Percentiles rank a stretch among this genome's conserved stretches.
phyloP scores from a whole-genome alignment of 176 grass and related monocot genomes.

The Aegilops longissima region DNA sequence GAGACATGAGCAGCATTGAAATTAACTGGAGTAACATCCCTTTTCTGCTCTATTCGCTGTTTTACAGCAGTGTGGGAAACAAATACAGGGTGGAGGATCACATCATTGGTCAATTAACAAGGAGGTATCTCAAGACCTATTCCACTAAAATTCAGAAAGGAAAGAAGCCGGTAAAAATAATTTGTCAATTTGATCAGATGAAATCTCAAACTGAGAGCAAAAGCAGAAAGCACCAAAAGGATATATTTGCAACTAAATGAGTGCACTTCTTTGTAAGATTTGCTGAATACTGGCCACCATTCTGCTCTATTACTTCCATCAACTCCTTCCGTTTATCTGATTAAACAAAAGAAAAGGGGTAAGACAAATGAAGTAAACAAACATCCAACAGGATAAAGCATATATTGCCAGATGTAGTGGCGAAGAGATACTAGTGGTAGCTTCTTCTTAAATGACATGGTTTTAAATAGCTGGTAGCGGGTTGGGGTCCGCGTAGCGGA shows the following conservation, averaged over 20 bases:
- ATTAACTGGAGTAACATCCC: not conserved
- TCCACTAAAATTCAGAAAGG: not conserved
- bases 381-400: slow-evolving; percentile 4
- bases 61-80: not conserved
- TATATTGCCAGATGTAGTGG: not conserved
- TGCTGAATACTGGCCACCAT: slow-evolving; percentile 91
- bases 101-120: not conserved
- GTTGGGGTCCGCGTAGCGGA: too few relatives aligned
- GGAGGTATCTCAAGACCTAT: slow-evolving; percentile 1
- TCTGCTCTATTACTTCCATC: slow-evolving; percentile 67
- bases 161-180: slow-evolving; percentile 18
- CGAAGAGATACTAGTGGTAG: slow-evolving; percentile 11
- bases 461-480: too few relatives aligned
- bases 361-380: slow-evolving; percentile 9
- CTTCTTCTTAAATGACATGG: not conserved
- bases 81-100: not conserved
- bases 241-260: slow-evolving; percentile 98
- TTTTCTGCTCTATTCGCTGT: not conserved
- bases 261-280: slow-evolving; percentile 85
- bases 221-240: slow-evolving; percentile 52
- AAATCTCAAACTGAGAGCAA: slow-evolving; percentile 23
- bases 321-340: slow-evolving; percentile 76
- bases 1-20: not conserved
- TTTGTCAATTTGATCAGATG: slow-evolving; percentile 2
- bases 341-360: slow-evolving; percentile 22